Evolutionary conservation across 2,329 filamentous ascomycete genomes (phyloP).

Genomic region (Aspergillus novoparasiticus): DNA sequence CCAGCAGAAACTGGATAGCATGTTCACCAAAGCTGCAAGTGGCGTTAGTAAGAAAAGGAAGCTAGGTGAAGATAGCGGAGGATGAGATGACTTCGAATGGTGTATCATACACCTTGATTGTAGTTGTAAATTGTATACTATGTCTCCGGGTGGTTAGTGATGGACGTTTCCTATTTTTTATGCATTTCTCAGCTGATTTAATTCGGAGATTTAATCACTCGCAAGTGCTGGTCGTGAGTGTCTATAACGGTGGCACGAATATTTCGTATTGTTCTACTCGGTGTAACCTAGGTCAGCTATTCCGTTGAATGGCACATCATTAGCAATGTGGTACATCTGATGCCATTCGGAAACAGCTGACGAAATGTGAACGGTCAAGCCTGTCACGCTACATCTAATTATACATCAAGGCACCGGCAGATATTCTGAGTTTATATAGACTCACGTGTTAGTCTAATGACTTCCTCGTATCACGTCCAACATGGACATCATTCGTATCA

Average conservation of each 20-base stretch:
- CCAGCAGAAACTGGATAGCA: slow-evolving; percentile 33
- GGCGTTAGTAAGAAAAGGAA: slow-evolving; percentile 29
- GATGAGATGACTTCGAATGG: background rate
- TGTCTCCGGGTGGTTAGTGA: background rate
- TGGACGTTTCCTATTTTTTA: background rate
- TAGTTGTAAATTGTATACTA: background rate
- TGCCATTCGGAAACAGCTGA: background rate
- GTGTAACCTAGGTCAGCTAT: background rate
- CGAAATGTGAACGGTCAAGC: background rate
- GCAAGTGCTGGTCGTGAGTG: background rate
- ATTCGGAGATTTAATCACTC: background rate
- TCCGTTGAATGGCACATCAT: background rate
- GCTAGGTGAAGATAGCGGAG: background rate
- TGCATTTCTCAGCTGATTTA: background rate
- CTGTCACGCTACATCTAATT: background rate
- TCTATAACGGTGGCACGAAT: background rate
- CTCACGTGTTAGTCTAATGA: background rate
- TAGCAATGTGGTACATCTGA: background rate
- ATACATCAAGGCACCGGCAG: background rate
- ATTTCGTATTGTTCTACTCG: background rate
- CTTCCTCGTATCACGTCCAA: background rate
- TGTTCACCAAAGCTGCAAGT: slow-evolving; percentile 27
- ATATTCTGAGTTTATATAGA: background rate
- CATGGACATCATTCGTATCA: background rate
- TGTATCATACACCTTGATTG: background rate